Percentiles rank a stretch among this genome's conserved stretches.
Evolutionary conservation across 1,139 yeast genomes (phyloP).

Genomic region (Spathaspora sp.): DNA sequence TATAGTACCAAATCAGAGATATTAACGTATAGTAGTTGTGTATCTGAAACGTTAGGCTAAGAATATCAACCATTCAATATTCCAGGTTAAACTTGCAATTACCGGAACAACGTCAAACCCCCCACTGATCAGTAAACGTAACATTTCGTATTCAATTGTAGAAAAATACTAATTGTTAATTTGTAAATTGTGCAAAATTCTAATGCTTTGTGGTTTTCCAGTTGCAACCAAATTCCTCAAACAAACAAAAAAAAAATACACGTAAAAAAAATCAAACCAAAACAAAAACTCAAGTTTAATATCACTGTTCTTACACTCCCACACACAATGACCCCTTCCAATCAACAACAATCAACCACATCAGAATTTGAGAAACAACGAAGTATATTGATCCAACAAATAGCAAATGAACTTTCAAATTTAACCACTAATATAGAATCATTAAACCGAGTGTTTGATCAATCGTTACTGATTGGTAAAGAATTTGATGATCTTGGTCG

Average conservation of each 20-base stretch:
- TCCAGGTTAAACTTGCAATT: no score
- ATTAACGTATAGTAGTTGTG: no score
- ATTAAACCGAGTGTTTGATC: conserved; percentile 41
- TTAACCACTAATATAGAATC: conserved; percentile 43
- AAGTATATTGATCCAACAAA: conserved; percentile 44
- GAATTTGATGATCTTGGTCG: conserved; percentile 48
- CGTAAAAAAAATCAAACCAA: conserved; percentile 2
- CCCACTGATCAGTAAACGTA: no score
- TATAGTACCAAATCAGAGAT: no score
- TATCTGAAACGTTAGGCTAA: no score
- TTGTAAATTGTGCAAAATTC: no score
- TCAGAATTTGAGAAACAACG: conserved; percentile 40
- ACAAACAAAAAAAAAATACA: conserved; percentile 6
- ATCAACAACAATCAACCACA: background rate
- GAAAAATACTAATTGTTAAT: no score
- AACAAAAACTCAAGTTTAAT: conserved; percentile 1
- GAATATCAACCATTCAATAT: no score
- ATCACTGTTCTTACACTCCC: background rate
- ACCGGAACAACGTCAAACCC: no score
- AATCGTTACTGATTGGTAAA: conserved; percentile 45
- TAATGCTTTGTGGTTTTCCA: background rate
- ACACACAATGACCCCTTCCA: background rate
- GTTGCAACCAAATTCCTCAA: background rate
- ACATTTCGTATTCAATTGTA: no score
- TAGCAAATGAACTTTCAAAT: conserved; percentile 38